Evolutionary conservation across 345 rosid genomes (phyloP).

Genomic region (Mangifera indica): DNA sequence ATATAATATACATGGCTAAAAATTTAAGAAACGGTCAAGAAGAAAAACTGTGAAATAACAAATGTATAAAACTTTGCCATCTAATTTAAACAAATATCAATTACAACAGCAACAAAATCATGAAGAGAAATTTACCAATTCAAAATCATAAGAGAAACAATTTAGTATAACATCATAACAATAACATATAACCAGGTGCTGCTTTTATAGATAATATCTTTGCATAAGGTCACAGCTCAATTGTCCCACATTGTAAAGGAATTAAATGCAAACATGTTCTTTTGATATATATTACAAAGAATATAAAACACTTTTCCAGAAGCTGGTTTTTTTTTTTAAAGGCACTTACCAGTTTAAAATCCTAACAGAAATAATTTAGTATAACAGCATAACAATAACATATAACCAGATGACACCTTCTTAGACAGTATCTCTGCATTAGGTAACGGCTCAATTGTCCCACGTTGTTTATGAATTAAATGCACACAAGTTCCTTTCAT

Average conservation of each 20-base stretch:
- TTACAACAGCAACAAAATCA: background rate
- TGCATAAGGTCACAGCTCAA: background rate
- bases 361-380: no score
- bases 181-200: background rate
- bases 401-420: no score
- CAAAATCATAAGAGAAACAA: background rate
- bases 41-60: constrained; percentile 24
- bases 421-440: no score
- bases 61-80: background rate
- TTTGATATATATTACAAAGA: background rate
- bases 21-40: constrained; percentile 36
- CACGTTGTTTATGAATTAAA: no score
- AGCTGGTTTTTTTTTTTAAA: no score
- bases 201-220: background rate
- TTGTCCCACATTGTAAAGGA: background rate
- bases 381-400: no score
- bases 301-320: no score
- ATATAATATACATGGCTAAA: constrained; percentile 93
- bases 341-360: no score
- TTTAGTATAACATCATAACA: background rate
- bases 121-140: background rate
- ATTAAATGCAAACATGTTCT: background rate
- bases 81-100: background rate
- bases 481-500: no score
- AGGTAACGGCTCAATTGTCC: no score